phyloP scores from a whole-genome alignment of 2,329 filamentous ascomycete genomes.

The Teratosphaeria viscida region DNA sequence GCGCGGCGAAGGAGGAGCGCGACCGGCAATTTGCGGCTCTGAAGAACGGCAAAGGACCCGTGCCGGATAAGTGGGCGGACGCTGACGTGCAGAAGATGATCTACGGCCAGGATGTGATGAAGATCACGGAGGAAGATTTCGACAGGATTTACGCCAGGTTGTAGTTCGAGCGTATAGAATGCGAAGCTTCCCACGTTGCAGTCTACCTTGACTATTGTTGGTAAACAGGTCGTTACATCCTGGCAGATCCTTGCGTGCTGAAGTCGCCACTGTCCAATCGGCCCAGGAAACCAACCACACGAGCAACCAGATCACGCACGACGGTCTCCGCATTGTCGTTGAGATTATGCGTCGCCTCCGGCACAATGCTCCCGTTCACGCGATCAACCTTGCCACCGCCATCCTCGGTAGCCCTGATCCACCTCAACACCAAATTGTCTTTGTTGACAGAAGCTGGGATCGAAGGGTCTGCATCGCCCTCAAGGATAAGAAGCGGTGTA shows the following conservation, averaged over 20 bases:
- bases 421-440: constrained; percentile 45
- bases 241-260: background rate
- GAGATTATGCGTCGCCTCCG: constrained; percentile 42
- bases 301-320: constrained; percentile 38
- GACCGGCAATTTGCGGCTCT: constrained; percentile 44
- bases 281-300: constrained; percentile 41
- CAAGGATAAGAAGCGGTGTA: constrained; percentile 52
- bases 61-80: constrained; percentile 45
- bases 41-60: constrained; percentile 33
- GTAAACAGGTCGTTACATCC: background rate
- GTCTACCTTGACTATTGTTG: background rate
- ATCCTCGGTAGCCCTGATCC: constrained; percentile 37
- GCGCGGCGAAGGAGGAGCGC: constrained; percentile 48
- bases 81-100: constrained; percentile 40
- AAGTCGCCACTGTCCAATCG: constrained; percentile 15
- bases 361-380: constrained; percentile 38
- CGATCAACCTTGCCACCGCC: constrained; percentile 40
- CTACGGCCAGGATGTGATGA: constrained; percentile 37
- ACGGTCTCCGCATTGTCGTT: constrained; percentile 37
- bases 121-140: constrained; percentile 36
- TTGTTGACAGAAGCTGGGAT: constrained; percentile 51
- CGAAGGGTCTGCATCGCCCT: constrained; percentile 56
- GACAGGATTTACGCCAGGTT: constrained; percentile 23
- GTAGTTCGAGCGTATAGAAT: constrained; percentile 1
- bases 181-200: background rate